Conservation (phyloP, 2,329 filamentous ascomycete species). For the Penicillium sp. region DNA sequence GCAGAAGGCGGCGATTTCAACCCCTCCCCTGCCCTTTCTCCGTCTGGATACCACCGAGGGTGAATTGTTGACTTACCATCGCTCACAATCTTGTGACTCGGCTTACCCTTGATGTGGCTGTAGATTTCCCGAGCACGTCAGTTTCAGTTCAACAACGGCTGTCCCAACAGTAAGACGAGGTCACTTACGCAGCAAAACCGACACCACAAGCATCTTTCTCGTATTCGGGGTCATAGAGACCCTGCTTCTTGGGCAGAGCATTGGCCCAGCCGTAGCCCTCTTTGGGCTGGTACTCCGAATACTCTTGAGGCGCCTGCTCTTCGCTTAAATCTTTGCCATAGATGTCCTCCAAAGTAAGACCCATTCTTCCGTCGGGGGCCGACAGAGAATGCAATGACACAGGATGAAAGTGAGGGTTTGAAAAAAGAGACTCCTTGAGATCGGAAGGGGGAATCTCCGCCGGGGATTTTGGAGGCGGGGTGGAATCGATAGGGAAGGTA, state of each 20-base stretch:
- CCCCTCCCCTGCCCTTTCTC: no score
- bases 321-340: slow-evolving; percentile 44
- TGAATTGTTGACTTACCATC: slow-evolving; percentile 63
- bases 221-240: slow-evolving; percentile 89
- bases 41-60: no score
- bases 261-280: slow-evolving; percentile 86
- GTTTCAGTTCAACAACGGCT: slow-evolving; percentile 4
- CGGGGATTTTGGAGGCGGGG: slow-evolving; percentile 14
- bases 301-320: slow-evolving; percentile 40
- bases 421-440: slow-evolving; percentile 4
- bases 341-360: slow-evolving; percentile 44
- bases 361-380: slow-evolving; percentile 45
- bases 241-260: slow-evolving; percentile 94
- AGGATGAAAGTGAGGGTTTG: slow-evolving; percentile 10
- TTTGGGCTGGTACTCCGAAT: slow-evolving; percentile 50
- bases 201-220: slow-evolving; percentile 99
- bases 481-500: slow-evolving; percentile 12
- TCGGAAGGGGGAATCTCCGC: slow-evolving; percentile 14
- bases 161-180: neutral
- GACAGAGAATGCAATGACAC: slow-evolving; percentile 35
- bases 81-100: slow-evolving; percentile 97
- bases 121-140: slow-evolving; percentile 1
- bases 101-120: slow-evolving; percentile 88
- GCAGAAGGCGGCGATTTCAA: neutral
- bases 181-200: slow-evolving; percentile 86